phyloP scores from a whole-genome alignment of 306 rosid species.

The Quercus robur region DNA sequence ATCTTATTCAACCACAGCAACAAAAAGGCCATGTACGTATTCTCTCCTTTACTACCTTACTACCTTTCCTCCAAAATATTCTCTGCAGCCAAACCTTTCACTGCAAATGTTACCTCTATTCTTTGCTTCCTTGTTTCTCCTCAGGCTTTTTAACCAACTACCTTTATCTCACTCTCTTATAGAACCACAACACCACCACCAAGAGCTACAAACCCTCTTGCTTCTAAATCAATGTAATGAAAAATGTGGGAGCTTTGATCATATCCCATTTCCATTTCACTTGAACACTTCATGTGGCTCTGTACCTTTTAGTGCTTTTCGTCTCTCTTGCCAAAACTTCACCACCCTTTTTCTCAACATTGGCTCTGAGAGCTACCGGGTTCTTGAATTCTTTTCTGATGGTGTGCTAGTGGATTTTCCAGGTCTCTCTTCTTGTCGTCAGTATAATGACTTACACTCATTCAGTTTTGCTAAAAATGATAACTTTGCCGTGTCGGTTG shows the following conservation, averaged over 20 bases:
- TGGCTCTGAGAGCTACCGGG: slow-evolving; percentile 40
- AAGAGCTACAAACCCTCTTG: slow-evolving; percentile 9
- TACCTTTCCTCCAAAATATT: slow-evolving; percentile 4
- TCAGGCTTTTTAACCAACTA: slow-evolving; percentile 23
- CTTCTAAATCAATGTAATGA: slow-evolving; percentile 44
- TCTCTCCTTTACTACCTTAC: slow-evolving; percentile 12
- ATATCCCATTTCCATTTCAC: slow-evolving; percentile 79
- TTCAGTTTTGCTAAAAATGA: slow-evolving; percentile 42
- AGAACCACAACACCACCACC: slow-evolving; percentile 19
- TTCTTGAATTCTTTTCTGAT: slow-evolving; percentile 68
- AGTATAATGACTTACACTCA: slow-evolving; percentile 73
- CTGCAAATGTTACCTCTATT: slow-evolving; percentile 36
- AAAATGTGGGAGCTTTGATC: slow-evolving; percentile 56
- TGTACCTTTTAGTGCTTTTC: slow-evolving; percentile 45
- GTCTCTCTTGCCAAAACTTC: slow-evolving; percentile 64
- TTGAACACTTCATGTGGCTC: slow-evolving; percentile 59
- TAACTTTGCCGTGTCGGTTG: slow-evolving; percentile 62
- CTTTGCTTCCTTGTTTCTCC: slow-evolving; percentile 18
- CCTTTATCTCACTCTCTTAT: slow-evolving; percentile 41
- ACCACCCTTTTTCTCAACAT: slow-evolving; percentile 60
- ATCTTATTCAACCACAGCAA: background rate
- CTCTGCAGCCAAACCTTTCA: slow-evolving; percentile 13
- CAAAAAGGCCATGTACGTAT: slow-evolving; percentile 18
- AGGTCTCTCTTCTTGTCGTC: slow-evolving; percentile 59
- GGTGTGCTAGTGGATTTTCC: slow-evolving; percentile 76